phyloP scores from a whole-genome alignment of 2,329 filamentous ascomycete genomes.

The Colletotrichum cereale region DNA sequence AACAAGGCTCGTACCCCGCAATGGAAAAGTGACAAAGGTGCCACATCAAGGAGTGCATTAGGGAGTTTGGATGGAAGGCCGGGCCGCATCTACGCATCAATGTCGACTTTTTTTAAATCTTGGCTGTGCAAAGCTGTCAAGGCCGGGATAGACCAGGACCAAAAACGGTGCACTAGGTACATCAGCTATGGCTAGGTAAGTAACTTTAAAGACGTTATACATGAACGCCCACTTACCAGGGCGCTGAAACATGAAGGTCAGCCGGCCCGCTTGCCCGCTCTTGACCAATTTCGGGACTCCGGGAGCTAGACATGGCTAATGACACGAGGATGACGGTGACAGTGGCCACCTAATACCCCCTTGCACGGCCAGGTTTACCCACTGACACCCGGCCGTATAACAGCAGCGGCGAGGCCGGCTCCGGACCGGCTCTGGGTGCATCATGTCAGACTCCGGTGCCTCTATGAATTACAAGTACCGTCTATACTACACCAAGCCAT shows the following conservation, averaged over 20 bases:
- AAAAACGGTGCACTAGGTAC: too few relatives aligned
- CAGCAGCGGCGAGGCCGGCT: background rate
- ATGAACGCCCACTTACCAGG: background rate
- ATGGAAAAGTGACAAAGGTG: background rate
- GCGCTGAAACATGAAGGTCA: too few relatives aligned
- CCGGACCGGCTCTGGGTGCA: background rate
- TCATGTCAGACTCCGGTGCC: background rate
- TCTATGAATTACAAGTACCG: background rate
- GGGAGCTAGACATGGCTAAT: background rate
- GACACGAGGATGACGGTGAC: background rate
- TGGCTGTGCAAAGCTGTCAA: background rate
- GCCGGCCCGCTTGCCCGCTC: background rate
- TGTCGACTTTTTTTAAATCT: background rate
- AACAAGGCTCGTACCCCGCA: constrained; percentile 12
- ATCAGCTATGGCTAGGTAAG: background rate
- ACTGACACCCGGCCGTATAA: background rate
- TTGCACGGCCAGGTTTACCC: background rate
- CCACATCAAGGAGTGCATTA: background rate
- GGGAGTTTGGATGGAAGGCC: background rate
- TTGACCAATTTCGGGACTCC: background rate
- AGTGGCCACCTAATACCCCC: background rate
- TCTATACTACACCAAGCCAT: background rate
- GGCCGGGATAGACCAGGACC: background rate
- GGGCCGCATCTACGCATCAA: background rate
- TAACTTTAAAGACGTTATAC: background rate